A percentile compares a stretch with the other conserved stretches of the same genome.
These are phyloP conservation scores for Cytospora leucostoma DNA, from an alignment of 2,329 filamentous ascomycete species.

Conservation along the genomic window DNA sequence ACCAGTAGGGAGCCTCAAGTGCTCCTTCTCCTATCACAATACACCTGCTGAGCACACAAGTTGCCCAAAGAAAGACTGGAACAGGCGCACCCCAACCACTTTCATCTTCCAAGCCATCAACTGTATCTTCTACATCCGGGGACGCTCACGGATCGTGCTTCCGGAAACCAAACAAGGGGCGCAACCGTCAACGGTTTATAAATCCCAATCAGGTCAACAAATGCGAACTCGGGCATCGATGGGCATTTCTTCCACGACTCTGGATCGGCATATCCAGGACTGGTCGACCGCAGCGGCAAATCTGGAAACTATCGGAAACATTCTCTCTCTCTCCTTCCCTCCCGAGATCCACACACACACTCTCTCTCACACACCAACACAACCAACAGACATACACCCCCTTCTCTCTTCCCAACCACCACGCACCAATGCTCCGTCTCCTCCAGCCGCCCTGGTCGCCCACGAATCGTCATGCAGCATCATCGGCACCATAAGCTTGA, in stretches of 20 bases:
- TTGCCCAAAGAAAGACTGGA: background rate
- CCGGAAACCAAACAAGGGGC: background rate
- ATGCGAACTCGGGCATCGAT: background rate
- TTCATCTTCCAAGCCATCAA: background rate
- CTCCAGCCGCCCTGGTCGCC: background rate
- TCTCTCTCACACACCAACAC: background rate
- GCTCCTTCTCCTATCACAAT: too few relatives aligned
- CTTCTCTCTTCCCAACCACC: background rate
- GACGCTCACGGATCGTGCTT: background rate
- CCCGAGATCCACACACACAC: too few relatives aligned
- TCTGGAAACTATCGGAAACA: too few relatives aligned
- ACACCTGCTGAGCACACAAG: background rate
- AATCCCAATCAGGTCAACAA: conserved; percentile 4
- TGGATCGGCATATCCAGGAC: background rate
- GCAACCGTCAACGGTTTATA: conserved; percentile 10
- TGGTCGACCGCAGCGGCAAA: too few relatives aligned
- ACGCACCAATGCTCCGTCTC: background rate
- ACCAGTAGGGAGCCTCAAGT: conserved; percentile 11
- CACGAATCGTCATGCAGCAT: background rate
- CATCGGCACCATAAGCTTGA: too few relatives aligned
- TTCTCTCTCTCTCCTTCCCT: too few relatives aligned
- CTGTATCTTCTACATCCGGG: background rate
- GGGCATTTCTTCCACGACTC: background rate
- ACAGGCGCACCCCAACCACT: background rate
- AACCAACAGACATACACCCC: background rate